Evolutionary conservation across 345 rosid genomes (phyloP).

Genomic region (Brassica nigra): DNA sequence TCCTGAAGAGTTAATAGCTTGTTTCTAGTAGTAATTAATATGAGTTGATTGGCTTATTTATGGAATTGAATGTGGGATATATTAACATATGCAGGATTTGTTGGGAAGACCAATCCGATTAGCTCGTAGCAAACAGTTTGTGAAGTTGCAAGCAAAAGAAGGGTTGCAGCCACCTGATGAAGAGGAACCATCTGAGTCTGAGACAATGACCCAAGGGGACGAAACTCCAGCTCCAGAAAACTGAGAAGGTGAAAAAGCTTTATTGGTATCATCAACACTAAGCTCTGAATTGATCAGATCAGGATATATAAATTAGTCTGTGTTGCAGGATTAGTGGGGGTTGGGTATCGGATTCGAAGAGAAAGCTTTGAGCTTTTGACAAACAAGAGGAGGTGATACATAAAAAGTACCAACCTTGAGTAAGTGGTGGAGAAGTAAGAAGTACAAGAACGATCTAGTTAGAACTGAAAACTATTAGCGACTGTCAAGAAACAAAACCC

Average conservation of each 20-base stretch:
- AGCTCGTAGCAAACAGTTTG: constrained; percentile 74
- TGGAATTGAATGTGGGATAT: constrained; percentile 7
- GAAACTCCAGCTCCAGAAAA: constrained; percentile 30
- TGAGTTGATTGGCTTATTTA: constrained; percentile 2
- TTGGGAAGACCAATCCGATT: constrained; percentile 73
- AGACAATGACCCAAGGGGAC: constrained; percentile 38
- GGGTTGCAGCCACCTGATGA: constrained; percentile 43
- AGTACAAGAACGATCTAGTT: constrained; percentile 16
- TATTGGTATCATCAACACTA: constrained; percentile 8
- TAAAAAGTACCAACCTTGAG: constrained; percentile 5
- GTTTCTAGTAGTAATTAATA: background rate
- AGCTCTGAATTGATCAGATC: background rate
- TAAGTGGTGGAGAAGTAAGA: constrained; percentile 2
- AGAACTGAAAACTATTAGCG: constrained; percentile 13
- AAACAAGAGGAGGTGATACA: constrained; percentile 12
- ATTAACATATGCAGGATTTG: constrained; percentile 47
- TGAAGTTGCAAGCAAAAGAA: constrained; percentile 52
- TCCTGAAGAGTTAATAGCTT: background rate
- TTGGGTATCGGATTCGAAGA: constrained; percentile 14
- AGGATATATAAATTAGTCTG: background rate
- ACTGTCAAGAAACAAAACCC: constrained; percentile 21
- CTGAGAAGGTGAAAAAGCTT: constrained; percentile 21
- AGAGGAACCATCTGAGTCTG: constrained; percentile 43
- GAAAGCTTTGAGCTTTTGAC: constrained; percentile 16
- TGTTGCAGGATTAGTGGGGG: constrained; percentile 19